These are phyloP conservation scores for Ilex paraguariensis DNA, from an alignment of 305 asterid genomes.

Conservation along the genomic window DNA sequence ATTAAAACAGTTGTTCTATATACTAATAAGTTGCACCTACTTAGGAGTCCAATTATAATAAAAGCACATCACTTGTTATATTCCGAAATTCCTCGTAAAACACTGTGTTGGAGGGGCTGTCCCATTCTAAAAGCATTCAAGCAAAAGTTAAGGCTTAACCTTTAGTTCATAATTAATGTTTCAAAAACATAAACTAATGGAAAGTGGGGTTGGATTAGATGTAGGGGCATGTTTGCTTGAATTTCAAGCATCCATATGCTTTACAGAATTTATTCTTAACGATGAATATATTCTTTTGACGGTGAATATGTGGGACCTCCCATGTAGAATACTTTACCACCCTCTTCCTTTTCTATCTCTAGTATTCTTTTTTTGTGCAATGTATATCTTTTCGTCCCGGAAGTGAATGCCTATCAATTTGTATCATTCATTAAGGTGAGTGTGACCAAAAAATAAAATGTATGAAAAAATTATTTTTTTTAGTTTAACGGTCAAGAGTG, in stretches of 20 bases:
- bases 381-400: too few relatives aligned
- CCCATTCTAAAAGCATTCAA: conserved; percentile 6
- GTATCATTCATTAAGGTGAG: too few relatives aligned
- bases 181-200: conserved; percentile 26
- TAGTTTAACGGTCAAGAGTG: too few relatives aligned
- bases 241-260: conserved; percentile 72
- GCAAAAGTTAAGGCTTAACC: conserved; percentile 39
- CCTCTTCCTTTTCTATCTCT: too few relatives aligned
- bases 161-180: conserved; percentile 20
- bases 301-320: conserved; percentile 41
- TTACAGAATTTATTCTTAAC: conserved; percentile 55
- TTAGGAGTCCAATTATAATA: too few relatives aligned
- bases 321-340: too few relatives aligned
- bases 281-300: conserved; percentile 64
- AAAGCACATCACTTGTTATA: background rate
- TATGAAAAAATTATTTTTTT: too few relatives aligned
- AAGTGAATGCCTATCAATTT: too few relatives aligned
- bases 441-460: too few relatives aligned
- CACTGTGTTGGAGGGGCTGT: background rate
- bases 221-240: conserved; percentile 54
- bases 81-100: background rate
- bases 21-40: background rate
- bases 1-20: too few relatives aligned
- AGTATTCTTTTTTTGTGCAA: too few relatives aligned
- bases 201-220: conserved; percentile 33